Evolutionary conservation across 225 moss, liverwort and hornwort genomes (phyloP).

Genomic region (Pleurozium schreberi): DNA sequence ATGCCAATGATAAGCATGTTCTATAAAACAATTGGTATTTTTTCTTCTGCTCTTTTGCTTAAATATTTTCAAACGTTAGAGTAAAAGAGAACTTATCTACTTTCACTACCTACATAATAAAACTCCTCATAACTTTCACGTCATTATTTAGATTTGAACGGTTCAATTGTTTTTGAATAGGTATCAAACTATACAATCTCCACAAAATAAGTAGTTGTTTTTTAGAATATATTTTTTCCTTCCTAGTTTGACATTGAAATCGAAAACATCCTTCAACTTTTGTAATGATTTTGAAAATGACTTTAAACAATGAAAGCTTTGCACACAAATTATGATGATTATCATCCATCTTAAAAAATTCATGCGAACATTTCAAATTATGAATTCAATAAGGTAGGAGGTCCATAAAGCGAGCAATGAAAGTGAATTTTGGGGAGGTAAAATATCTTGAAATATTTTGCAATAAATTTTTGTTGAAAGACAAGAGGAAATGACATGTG

Average conservation of each 20-base stretch:
- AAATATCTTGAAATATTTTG: too few relatives aligned
- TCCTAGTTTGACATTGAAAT: rapidly evolving
- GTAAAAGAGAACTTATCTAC: background rate
- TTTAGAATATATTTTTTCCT: background rate
- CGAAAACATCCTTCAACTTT: rapidly evolving
- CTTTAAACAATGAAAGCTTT: background rate
- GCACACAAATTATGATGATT: background rate
- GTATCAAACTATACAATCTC: rapidly evolving
- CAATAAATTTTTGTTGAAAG: too few relatives aligned
- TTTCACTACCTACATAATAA: background rate
- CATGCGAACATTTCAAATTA: too few relatives aligned
- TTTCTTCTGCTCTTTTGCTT: background rate
- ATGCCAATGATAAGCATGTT: rapidly evolving
- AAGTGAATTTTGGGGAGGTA: too few relatives aligned
- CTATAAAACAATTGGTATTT: rapidly evolving
- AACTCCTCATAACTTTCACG: rapidly evolving
- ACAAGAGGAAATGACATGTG: too few relatives aligned
- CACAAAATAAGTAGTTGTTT: background rate
- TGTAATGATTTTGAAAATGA: background rate
- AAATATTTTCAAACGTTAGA: background rate
- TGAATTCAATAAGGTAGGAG: background rate
- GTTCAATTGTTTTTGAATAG: background rate
- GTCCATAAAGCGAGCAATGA: too few relatives aligned
- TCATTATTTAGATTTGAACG: background rate
- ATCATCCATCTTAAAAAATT: background rate